Conservation (phyloP, 176 grass and related monocot genomes). For the Carex scoparia region DNA sequence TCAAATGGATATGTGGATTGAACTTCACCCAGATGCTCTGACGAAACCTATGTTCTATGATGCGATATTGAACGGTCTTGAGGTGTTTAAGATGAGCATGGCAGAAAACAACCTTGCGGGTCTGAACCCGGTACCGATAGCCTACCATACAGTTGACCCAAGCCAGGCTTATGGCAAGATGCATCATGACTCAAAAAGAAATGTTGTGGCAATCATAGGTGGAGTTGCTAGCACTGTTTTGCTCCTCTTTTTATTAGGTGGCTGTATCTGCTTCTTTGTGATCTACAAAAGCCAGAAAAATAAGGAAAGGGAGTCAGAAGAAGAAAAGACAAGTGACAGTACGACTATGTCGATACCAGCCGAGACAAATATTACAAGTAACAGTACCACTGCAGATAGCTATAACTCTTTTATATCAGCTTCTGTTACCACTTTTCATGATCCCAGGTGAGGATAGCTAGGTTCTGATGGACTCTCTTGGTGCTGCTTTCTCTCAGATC, state of each 20-base stretch:
- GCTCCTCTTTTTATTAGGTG: not conserved
- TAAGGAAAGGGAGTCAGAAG: slow-evolving; percentile 15
- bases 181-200: not conserved
- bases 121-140: slow-evolving; percentile 30
- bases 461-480: slow-evolving; percentile 28
- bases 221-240: not conserved
- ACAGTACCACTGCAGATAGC: not conserved
- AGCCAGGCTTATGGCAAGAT: not conserved
- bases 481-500: slow-evolving; percentile 44
- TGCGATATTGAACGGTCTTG: slow-evolving; percentile 78
- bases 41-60: slow-evolving; percentile 40
- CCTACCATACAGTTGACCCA: not conserved
- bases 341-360: not conserved
- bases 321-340: slow-evolving; percentile 5
- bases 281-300: slow-evolving; percentile 42
- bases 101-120: slow-evolving; percentile 39
- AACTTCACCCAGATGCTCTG: slow-evolving; percentile 54
- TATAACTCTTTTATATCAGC: not conserved
- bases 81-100: slow-evolving; percentile 49
- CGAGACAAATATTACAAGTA: not conserved
- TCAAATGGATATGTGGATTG: slow-evolving; percentile 51
- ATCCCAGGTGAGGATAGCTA: slow-evolving; percentile 25
- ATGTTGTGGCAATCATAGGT: not conserved
- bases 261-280: slow-evolving; percentile 9
- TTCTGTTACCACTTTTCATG: not conserved